These are phyloP conservation scores for Pseudocercospora musae DNA, from an alignment of 2,329 filamentous ascomycete species.

Conservation along the genomic window DNA sequence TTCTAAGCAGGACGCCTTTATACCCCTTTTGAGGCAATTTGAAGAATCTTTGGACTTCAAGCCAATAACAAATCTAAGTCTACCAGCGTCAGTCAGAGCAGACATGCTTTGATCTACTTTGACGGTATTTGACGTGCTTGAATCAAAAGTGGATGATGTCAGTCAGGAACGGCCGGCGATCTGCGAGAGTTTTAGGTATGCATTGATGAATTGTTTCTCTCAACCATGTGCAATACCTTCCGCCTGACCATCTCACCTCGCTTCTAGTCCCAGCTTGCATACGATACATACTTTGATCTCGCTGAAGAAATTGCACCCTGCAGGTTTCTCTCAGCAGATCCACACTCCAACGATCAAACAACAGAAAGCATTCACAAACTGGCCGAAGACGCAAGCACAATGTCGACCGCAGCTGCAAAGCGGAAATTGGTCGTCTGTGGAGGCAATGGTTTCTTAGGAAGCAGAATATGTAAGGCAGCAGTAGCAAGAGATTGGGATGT, in stretches of 20 bases:
- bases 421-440: conserved; percentile 89
- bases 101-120: too few relatives aligned
- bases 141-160: neutral
- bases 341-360: neutral
- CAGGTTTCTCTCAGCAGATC: neutral
- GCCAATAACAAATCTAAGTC: too few relatives aligned
- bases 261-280: neutral
- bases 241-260: neutral
- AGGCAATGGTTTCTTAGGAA: conserved; percentile 83
- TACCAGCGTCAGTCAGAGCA: too few relatives aligned
- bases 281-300: neutral
- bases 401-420: conserved; percentile 36
- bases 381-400: neutral
- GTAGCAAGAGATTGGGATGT: conserved; percentile 85
- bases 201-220: neutral
- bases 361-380: neutral
- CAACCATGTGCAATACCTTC: neutral
- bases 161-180: neutral
- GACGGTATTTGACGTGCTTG: neutral
- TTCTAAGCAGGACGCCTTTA: neutral
- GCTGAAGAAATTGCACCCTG: neutral
- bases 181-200: neutral
- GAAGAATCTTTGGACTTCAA: too few relatives aligned
- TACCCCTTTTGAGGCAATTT: too few relatives aligned
- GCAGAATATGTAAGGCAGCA: conserved; percentile 86